A percentile compares a stretch with the other conserved stretches of the same genome.
Evolutionary conservation across 2,329 filamentous ascomycete species (phyloP).

Genomic region (Diplodia sapinea): DNA sequence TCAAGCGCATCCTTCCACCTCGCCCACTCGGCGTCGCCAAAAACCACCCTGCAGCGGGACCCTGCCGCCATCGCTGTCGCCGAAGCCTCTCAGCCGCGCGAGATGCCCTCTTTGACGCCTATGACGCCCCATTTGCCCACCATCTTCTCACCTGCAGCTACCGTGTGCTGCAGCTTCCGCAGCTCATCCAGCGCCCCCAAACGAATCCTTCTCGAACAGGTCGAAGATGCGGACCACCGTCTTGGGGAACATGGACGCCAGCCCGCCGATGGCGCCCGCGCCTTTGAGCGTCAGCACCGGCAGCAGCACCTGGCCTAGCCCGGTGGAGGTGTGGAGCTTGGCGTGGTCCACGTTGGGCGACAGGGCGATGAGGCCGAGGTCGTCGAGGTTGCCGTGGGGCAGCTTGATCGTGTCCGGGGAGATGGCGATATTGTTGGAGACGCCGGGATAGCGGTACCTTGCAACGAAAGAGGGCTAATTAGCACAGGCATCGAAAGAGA

Average conservation of each 20-base stretch:
- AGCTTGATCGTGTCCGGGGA: conserved; percentile 60
- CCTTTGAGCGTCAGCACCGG: conserved; percentile 64
- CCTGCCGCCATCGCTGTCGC: conserved; percentile 58
- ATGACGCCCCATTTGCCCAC: conserved; percentile 63
- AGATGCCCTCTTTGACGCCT: conserved; percentile 65
- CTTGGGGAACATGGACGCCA: conserved; percentile 66
- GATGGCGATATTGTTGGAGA: conserved; percentile 66
- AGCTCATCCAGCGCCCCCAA: conserved; percentile 49
- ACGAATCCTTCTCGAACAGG: conserved; percentile 43
- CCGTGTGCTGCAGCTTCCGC: conserved; percentile 61
- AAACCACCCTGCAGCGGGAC: conserved; percentile 53
- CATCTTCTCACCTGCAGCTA: conserved; percentile 64
- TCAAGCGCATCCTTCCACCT: conserved; percentile 29
- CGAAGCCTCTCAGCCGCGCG: conserved; percentile 59
- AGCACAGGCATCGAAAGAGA: background rate
- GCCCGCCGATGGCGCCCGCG: conserved; percentile 66
- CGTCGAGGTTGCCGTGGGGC: conserved; percentile 41
- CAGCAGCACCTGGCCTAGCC: conserved; percentile 66
- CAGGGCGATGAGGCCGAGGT: no score
- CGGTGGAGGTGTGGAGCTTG: conserved; percentile 64
- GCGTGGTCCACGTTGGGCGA: conserved; percentile 54
- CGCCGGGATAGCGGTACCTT: conserved; percentile 66
- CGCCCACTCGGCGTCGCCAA: conserved; percentile 30
- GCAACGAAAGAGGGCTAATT: background rate
- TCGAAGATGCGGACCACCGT: conserved; percentile 62